A percentile compares a stretch with the other conserved stretches of the same genome.
Evolutionary conservation across 176 grass and related monocot genomes (phyloP).

Genomic region (Oryza australiensis): DNA sequence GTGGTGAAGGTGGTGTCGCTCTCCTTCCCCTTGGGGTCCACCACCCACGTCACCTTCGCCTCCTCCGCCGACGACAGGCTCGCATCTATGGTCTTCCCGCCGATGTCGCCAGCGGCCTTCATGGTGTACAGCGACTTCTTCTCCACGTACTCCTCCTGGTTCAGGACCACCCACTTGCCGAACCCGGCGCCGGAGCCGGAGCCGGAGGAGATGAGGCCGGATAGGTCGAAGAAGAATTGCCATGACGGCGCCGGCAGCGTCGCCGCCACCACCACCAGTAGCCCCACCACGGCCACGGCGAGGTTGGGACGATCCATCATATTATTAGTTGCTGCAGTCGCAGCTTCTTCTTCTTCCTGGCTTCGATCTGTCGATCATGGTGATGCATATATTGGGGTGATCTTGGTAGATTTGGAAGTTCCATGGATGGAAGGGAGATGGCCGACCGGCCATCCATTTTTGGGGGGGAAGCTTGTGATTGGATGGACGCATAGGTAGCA

Average conservation of each 20-base stretch:
- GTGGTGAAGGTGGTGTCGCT: constrained; percentile 24
- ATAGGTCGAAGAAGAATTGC: background rate
- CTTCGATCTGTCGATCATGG: background rate
- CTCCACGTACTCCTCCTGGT: constrained; percentile 19
- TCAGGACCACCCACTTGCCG: constrained; percentile 11
- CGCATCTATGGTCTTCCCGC: constrained; percentile 28
- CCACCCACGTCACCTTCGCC: constrained; percentile 5
- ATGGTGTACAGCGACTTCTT: constrained; percentile 23
- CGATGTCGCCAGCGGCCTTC: constrained; percentile 8
- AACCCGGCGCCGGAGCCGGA: background rate
- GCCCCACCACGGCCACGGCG: background rate
- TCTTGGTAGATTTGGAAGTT: background rate
- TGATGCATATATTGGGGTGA: background rate
- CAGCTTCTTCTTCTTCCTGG: background rate
- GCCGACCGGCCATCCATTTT: background rate
- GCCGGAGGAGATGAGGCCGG: background rate
- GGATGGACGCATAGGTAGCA: background rate
- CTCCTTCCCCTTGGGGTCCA: constrained; percentile 19
- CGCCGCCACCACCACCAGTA: background rate
- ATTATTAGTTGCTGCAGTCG: background rate
- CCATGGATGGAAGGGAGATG: background rate
- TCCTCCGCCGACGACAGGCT: constrained; percentile 32
- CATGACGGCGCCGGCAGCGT: background rate
- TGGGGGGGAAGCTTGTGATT: background rate
- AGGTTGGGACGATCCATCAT: background rate